These are phyloP conservation scores for Botrytis sinoallii DNA, from an alignment of 2,329 filamentous ascomycete species.

Conservation along the genomic window DNA sequence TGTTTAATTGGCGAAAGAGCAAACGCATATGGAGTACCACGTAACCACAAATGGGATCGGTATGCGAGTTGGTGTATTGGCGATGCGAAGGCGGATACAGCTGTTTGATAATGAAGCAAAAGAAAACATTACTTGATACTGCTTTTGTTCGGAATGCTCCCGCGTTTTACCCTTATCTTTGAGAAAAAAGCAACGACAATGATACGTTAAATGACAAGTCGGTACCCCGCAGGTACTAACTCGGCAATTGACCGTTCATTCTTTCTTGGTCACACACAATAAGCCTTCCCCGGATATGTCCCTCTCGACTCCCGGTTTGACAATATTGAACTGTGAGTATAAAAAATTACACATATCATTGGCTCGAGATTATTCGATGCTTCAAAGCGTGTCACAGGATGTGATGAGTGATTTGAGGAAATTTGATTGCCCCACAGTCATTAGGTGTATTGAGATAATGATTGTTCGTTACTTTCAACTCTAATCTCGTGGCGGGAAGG, in stretches of 20 bases:
- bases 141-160: neutral
- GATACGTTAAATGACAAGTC: neutral
- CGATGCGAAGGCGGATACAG: neutral
- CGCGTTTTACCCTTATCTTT: neutral
- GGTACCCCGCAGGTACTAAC: neutral
- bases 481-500: neutral
- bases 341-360: neutral
- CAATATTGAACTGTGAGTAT: neutral
- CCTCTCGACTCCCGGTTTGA: neutral
- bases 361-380: neutral
- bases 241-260: neutral
- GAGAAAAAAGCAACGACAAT: conserved; percentile 3
- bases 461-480: neutral
- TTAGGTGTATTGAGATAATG: neutral
- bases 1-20: neutral
- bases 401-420: neutral
- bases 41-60: neutral
- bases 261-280: neutral
- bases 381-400: neutral
- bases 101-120: neutral
- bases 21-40: neutral
- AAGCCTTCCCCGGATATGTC: conserved; percentile 4
- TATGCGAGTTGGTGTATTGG: neutral
- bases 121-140: neutral
- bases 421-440: neutral